Conservation (phyloP, 495 filamentous ascomycete genomes). For the Xanthoparmelia taractica region DNA sequence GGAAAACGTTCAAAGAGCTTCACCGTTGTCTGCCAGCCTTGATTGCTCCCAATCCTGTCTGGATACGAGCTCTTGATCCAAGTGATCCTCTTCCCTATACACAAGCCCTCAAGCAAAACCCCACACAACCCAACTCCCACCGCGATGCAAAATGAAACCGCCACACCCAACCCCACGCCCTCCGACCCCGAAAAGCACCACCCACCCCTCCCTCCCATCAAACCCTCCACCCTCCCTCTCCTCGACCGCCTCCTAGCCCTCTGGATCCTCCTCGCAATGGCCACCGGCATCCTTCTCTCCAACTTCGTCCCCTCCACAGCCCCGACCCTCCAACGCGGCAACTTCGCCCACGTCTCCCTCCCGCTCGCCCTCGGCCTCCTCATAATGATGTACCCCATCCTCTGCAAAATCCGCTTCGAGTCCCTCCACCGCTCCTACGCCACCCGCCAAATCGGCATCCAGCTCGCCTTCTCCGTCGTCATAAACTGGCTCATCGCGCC, state of each 20-base stretch:
- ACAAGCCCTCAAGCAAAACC: not conserved
- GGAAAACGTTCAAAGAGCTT: not conserved
- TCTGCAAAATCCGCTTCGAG: slow-evolving; percentile 89
- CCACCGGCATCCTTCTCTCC: slow-evolving; percentile 67
- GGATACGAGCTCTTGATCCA: not conserved
- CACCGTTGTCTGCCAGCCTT: not conserved
- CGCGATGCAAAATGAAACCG: not conserved
- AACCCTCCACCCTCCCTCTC: not conserved
- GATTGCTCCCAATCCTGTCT: too few species aligned
- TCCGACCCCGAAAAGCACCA: not conserved
- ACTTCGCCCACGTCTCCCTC: slow-evolving; percentile 65
- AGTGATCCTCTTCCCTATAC: not conserved
- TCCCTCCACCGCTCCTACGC: slow-evolving; percentile 61
- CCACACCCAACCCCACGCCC: not conserved
- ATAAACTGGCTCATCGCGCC: slow-evolving; percentile 90
- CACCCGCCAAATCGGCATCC: slow-evolving; percentile 51
- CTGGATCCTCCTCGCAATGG: slow-evolving; percentile 85
- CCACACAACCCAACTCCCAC: not conserved
- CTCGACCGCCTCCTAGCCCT: slow-evolving; percentile 72
- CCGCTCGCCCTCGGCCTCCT: slow-evolving; percentile 78
- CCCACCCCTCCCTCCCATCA: slow-evolving; percentile 37
- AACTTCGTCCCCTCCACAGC: slow-evolving; percentile 64
- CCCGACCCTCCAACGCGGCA: slow-evolving; percentile 57
- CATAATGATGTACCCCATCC: slow-evolving; percentile 92
- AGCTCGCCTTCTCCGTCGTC: slow-evolving; percentile 69